phyloP scores from a whole-genome alignment of 805 yeast species.

The Saccharomycopsis microspora region DNA sequence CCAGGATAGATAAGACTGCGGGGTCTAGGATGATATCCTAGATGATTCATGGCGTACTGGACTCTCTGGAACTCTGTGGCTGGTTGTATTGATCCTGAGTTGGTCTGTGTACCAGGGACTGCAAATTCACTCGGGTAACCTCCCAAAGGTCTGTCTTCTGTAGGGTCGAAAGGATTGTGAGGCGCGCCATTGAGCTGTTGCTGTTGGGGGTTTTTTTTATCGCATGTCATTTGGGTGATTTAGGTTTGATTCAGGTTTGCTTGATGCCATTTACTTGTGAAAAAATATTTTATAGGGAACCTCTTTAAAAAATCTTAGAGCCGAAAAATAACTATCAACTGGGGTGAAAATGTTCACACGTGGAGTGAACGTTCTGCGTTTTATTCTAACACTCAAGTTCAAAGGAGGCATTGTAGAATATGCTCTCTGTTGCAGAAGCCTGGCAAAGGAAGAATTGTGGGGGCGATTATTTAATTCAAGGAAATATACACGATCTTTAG shows the following conservation, averaged over 20 bases:
- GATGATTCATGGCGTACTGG: constrained; percentile 59
- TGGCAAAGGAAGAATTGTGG: no score
- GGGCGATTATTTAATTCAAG: background rate
- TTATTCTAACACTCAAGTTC: no score
- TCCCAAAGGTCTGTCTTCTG: constrained; percentile 65
- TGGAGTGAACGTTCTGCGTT: no score
- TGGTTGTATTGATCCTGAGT: constrained; percentile 41
- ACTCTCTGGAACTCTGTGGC: constrained; percentile 56
- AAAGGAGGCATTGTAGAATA: background rate
- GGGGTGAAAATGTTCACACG: no score
- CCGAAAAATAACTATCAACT: no score
- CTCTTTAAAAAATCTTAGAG: no score
- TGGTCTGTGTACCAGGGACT: constrained; percentile 50
- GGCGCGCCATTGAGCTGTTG: constrained; percentile 35
- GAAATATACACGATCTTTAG: constrained; percentile 29
- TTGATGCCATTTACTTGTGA: no score
- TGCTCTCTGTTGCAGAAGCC: no score
- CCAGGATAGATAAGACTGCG: constrained; percentile 66
- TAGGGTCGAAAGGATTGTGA: constrained; percentile 75
- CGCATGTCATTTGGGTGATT: no score
- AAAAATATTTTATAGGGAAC: no score
- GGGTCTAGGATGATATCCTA: constrained; percentile 74
- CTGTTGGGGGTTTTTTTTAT: no score
- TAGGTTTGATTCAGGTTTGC: no score
- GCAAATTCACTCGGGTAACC: constrained; percentile 80